Percentiles rank a stretch among this genome's conserved stretches.
These are phyloP conservation scores for Candolleomyces aberdarensis DNA, from an alignment of 768 basidiomycete genomes.

Conservation along the genomic window DNA sequence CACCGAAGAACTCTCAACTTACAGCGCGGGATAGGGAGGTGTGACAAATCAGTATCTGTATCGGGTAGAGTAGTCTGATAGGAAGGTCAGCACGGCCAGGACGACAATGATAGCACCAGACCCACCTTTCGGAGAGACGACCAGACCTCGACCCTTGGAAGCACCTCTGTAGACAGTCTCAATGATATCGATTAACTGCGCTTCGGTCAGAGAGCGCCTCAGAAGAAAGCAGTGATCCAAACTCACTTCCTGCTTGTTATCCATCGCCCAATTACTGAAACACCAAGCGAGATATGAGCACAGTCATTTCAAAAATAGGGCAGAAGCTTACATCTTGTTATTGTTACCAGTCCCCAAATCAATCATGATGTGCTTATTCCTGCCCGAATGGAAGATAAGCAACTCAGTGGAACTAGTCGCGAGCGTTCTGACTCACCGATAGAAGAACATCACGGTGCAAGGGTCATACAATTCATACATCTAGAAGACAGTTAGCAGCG, in stretches of 20 bases:
- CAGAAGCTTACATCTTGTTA: conserved; percentile 85
- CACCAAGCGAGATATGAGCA: background rate
- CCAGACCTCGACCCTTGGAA: conserved; percentile 95
- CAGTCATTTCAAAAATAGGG: conserved; percentile 1
- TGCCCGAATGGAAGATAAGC: conserved; percentile 23
- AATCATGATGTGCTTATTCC: conserved; percentile 99
- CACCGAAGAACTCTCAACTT: background rate
- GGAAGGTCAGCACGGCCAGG: background rate
- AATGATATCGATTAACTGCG: conserved; percentile 91
- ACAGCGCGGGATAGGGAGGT: background rate
- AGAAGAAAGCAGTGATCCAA: background rate
- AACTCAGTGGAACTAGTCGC: background rate
- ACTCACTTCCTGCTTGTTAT: conserved; percentile 93
- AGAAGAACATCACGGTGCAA: conserved; percentile 98
- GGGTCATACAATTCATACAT: conserved; percentile 99
- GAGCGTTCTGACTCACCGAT: conserved; percentile 56
- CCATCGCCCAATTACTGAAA: conserved; percentile 95
- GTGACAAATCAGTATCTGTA: conserved; percentile 33
- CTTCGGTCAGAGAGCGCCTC: background rate
- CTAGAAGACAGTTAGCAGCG: conserved; percentile 33
- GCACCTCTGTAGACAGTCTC: conserved; percentile 98
- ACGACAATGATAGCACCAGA: background rate
- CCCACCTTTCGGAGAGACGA: conserved; percentile 92
- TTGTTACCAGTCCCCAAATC: conserved; percentile 99
- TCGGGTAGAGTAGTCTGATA: conserved; percentile 42